Base-by-base conservation (phyloP, 1,139 yeast species). In the Magnusiomyces paraingens region DNA sequence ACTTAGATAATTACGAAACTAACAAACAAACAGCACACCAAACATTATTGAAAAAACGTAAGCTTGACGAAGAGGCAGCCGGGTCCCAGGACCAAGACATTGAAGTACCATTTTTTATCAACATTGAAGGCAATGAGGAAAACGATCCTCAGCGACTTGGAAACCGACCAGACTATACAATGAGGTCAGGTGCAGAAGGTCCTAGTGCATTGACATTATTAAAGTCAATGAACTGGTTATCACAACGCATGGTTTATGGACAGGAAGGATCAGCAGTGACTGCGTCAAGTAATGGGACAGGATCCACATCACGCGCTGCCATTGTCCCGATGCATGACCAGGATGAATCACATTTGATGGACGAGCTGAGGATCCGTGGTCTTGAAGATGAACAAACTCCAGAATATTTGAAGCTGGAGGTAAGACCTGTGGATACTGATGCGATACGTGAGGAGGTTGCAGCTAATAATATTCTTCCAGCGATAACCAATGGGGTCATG, bases 181-280 rank as follows among this genome's bases (percentile, higher is more conserved):
- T 91, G 97, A 80, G 85, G 47, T 65, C 73, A 22, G 64, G 73
- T 3, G 75, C 74, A 39, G 77, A 76, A 46, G 82, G 82, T 54
- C 81, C 80, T 40, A 89, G 84, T 59, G 77, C 86, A 67, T 77
- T 88, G 20, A 81, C 87, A 12, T 82, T 90, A 40, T 77, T 93
- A 73, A 79, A 85, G 61, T 88, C 95, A 58, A 90, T 91, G 95
- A 93, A 93, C 69, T 80, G 89, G 57, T 73, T 93, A 51, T 85
- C 95, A 61, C 83, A 89, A 55, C 82, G 91, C 61, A 86, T 93
- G 86, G 80, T 89, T 58, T 78, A 80, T 57, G 78, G 81, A 61
- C 72, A 76, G 36, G 75, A 76, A 49, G 48, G 39, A 3, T 73
- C 1, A 64, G 72, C 58, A 61, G 64, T 29, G 64, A 64, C 32